Evolutionary conservation across 2,329 filamentous ascomycete genomes (phyloP).

Genomic region (Tolypocladium guangdongense): DNA sequence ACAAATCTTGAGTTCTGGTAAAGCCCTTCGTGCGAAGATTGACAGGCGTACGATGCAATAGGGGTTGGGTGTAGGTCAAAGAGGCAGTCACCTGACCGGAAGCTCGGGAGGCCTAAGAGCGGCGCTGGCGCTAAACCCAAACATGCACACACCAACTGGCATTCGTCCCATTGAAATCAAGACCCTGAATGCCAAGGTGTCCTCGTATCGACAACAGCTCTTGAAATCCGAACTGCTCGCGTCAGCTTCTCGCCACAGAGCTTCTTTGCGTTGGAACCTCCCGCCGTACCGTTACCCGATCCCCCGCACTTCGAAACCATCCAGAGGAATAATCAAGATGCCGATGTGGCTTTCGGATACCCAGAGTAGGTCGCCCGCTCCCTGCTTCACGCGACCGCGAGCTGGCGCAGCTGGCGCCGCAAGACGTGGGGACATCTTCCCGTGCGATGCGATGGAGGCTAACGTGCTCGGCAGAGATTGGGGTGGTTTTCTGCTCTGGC

Average conservation of each 20-base stretch:
- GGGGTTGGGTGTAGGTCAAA: not conserved
- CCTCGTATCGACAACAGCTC: conserved; percentile 1
- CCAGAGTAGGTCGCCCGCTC: conserved; percentile 59
- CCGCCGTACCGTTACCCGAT: not conserved
- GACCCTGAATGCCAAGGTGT: conserved; percentile 6
- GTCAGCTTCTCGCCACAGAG: not conserved
- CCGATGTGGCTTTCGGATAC: conserved; percentile 94
- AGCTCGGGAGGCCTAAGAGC: not conserved
- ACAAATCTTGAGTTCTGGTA: not conserved
- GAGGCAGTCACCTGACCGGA: not conserved
- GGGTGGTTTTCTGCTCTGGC: conserved; percentile 94
- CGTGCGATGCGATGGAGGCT: conserved; percentile 11
- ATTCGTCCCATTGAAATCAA: not conserved
- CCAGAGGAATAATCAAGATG: conserved; percentile 20
- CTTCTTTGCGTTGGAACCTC: not conserved
- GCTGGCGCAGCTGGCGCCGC: not conserved
- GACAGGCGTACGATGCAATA: not conserved
- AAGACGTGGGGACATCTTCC: not conserved
- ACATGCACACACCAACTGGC: not conserved
- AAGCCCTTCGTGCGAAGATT: not conserved
- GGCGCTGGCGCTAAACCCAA: conserved; percentile 2
- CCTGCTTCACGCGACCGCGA: not conserved
- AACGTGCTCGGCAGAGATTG: conserved; percentile 60
- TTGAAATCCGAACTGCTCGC: not conserved
- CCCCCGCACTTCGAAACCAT: not conserved